Evolutionary conservation across 1,139 yeast genomes (phyloP).

Genomic region (Debaryomyces robertsiae): DNA sequence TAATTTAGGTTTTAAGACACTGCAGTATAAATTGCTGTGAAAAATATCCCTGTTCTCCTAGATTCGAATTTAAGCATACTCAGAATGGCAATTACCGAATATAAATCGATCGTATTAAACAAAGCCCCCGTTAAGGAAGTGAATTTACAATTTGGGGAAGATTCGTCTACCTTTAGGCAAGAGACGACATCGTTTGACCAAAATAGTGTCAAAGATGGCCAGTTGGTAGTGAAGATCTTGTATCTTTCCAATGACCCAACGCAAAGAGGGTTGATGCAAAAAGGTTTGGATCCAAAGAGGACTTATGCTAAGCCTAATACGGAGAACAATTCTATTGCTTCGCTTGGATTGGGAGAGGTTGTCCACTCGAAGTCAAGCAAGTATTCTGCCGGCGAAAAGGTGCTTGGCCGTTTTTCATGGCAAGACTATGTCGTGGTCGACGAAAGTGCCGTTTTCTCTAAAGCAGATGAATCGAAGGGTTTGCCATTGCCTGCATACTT

Average conservation of each 20-base stretch:
- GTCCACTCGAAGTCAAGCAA: conserved; percentile 25
- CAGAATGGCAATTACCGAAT: neutral
- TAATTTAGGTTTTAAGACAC: too few relatives aligned
- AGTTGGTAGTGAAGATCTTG: conserved; percentile 22
- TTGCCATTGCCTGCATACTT: conserved; percentile 42
- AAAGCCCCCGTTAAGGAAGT: conserved; percentile 14
- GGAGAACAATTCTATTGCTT: conserved; percentile 23
- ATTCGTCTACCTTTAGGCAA: conserved; percentile 17
- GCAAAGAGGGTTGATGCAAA: conserved; percentile 30
- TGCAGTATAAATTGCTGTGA: too few relatives aligned
- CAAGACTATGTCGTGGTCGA: conserved; percentile 28
- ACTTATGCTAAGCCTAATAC: conserved; percentile 23
- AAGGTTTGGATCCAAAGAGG: conserved; percentile 21
- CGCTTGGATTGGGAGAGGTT: conserved; percentile 27
- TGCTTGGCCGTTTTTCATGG: conserved; percentile 32
- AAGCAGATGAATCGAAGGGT: conserved; percentile 25
- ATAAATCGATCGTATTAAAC: conserved; percentile 12
- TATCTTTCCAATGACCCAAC: conserved; percentile 34
- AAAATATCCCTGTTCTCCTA: too few relatives aligned
- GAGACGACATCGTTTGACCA: conserved; percentile 13
- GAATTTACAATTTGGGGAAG: conserved; percentile 13
- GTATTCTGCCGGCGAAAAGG: conserved; percentile 24
- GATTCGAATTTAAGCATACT: too few relatives aligned
- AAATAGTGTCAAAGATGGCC: conserved; percentile 18
- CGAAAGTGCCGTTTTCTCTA: conserved; percentile 24